Evolutionary conservation across 441 rosid genomes (phyloP), one percentile per base, ranked within the genome.

Genomic region (Pelargonium fulgidum): DNA sequence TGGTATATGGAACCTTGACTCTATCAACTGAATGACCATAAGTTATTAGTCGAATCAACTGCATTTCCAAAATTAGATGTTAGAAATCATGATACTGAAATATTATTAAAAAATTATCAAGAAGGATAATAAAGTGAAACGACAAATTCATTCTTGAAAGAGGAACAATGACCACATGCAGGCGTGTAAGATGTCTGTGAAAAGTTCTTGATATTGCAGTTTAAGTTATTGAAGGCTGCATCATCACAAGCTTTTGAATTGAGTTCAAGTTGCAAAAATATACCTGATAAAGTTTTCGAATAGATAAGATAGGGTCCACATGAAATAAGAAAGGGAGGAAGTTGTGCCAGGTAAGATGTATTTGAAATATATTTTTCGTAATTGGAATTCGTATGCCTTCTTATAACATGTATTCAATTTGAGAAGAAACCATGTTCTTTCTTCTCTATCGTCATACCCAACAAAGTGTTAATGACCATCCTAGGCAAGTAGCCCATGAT

Each of bases 21-120:
- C 80, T 91, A 62, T 81, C 81, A 71, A 76, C 82, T 71, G 84
- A 80, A 77, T 80, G 77, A 73, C 82, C 88, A 80, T 66, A 70
- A 66, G 77, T 83, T 83, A 87, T 88, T 69, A 92, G 82, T 74
- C 90, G 91, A 80, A 92, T 88, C 81, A 92, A 83, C 99, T 95
- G 52, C 52, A 44, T 13, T 54, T 69, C 79, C n/a, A 77, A 59
- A 78, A 73, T 52, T 69, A 69, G 63, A 39, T 36, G 67, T 70
- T 65, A 81, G 69, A 63, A 69, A 74, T 56, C 41, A 76, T 41
- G 74, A 19, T 36, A 70, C 19, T 33, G n/a, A 71, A 8, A 65
- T 17, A 64, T 48, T 45, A 45, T 17, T 17, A 9, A 33, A 1
- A 56, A 56, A 8, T 19, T 56, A 56, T 19, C 12, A 17, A 56